Conservation (phyloP, 2,329 filamentous ascomycete genomes). For the Diplodia sapinea region DNA sequence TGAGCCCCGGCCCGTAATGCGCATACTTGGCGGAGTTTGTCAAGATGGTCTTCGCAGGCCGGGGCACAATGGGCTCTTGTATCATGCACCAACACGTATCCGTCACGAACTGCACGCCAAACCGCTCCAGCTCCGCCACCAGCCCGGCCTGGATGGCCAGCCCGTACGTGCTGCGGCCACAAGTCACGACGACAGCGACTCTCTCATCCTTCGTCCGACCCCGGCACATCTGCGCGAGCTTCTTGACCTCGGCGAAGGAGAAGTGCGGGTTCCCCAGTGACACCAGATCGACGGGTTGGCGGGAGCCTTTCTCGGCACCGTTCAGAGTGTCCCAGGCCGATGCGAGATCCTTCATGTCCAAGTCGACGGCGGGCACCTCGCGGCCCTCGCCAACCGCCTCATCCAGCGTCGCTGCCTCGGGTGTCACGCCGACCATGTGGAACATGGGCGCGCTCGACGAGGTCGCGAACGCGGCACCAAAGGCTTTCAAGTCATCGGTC, state of each 20-base stretch:
- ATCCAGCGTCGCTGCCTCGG: constrained; percentile 41
- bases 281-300: constrained; percentile 44
- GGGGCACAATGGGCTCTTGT: constrained; percentile 47
- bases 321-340: constrained; percentile 21
- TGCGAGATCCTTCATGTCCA: not conserved
- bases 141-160: constrained; percentile 39
- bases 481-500: constrained; percentile 50
- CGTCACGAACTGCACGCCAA: constrained; percentile 51
- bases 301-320: not conserved
- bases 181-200: not conserved
- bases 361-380: not conserved
- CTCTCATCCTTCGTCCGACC: constrained; percentile 35
- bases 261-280: constrained; percentile 57
- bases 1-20: constrained; percentile 48
- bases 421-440: constrained; percentile 51
- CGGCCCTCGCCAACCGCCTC: constrained; percentile 10
- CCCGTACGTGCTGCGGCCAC: constrained; percentile 35
- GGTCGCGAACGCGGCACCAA: constrained; percentile 54
- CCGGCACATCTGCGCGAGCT: constrained; percentile 41
- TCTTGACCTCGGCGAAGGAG: constrained; percentile 45
- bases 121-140: constrained; percentile 41
- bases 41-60: constrained; percentile 44
- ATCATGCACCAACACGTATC: constrained; percentile 60
- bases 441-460: constrained; percentile 53
- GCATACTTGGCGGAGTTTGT: constrained; percentile 57